Percentiles rank a stretch among this genome's conserved stretches.
Evolutionary conservation across 257 asterid genomes (phyloP).

Genomic region (Rhazya stricta): DNA sequence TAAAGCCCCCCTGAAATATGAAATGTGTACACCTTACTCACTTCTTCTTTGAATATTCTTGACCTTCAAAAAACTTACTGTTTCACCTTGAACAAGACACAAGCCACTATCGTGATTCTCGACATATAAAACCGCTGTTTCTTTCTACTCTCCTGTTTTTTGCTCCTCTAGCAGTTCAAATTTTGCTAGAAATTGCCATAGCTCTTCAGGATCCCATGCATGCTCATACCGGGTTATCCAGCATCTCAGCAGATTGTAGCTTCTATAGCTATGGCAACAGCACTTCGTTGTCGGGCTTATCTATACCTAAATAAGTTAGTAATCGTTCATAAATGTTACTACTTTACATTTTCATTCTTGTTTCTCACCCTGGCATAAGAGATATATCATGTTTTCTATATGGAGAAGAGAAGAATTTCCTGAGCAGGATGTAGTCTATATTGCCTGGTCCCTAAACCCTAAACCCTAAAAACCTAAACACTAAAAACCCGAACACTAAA

Average conservation of each 20-base stretch:
- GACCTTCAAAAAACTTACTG: background rate
- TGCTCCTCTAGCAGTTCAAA: background rate
- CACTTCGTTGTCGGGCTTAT: background rate
- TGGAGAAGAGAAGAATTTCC: conserved; percentile 1
- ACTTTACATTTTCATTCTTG: background rate
- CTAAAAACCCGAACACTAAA: too few species aligned
- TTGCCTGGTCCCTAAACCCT: too few species aligned
- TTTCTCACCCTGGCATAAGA: background rate
- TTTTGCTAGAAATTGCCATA: background rate
- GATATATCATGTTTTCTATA: background rate
- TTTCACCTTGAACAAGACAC: background rate
- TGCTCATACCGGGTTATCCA: background rate
- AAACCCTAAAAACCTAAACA: too few species aligned
- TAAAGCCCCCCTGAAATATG: conserved; percentile 16
- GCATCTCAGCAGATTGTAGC: background rate
- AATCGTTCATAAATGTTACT: background rate
- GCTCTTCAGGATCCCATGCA: background rate
- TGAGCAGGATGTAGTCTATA: background rate
- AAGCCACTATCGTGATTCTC: background rate
- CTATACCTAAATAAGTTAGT: background rate
- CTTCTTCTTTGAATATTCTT: conserved; percentile 3
- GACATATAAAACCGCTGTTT: background rate
- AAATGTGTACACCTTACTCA: conserved; percentile 6
- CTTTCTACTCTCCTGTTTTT: background rate
- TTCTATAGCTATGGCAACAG: background rate